phyloP scores from a whole-genome alignment of 2,329 filamentous ascomycete species.

The Aspergillus brasiliensis region DNA sequence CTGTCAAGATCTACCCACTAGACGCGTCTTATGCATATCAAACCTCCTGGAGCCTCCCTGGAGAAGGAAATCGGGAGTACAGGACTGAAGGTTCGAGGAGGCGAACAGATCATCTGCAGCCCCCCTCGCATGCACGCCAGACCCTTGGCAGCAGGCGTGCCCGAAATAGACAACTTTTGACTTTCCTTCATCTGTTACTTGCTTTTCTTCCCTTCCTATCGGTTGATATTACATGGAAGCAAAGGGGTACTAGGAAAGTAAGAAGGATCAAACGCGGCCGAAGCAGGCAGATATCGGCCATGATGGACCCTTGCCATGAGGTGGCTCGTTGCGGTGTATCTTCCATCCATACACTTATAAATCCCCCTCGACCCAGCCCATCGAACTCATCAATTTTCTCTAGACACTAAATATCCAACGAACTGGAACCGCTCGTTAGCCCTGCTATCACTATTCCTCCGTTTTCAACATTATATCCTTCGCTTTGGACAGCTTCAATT shows the following conservation, averaged over 20 bases:
- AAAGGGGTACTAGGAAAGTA: not conserved
- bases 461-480: not conserved
- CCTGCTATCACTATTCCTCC: not conserved
- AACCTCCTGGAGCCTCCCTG: slow-evolving; percentile 1
- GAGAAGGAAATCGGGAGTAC: not conserved
- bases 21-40: slow-evolving; percentile 3
- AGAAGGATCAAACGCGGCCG: slow-evolving; percentile 7
- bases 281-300: not conserved
- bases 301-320: slow-evolving; percentile 1
- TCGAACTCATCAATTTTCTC: not conserved
- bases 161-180: slow-evolving; percentile 9
- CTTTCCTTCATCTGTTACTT: not conserved
- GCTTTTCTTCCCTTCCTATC: not conserved
- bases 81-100: not conserved
- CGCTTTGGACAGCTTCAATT: slow-evolving; percentile 5
- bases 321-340: slow-evolving; percentile 13
- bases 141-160: slow-evolving; percentile 6
- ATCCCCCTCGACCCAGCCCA: not conserved
- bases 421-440: not conserved
- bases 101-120: slow-evolving; percentile 14
- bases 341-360: slow-evolving; percentile 9
- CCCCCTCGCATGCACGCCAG: slow-evolving; percentile 17
- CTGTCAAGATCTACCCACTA: not conserved
- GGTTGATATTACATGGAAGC: not conserved
- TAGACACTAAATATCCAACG: not conserved